Evolutionary conservation across 495 filamentous ascomycete genomes (phyloP), one percentile per base, ranked within the genome.

Genomic region (Immersiella caudata): DNA sequence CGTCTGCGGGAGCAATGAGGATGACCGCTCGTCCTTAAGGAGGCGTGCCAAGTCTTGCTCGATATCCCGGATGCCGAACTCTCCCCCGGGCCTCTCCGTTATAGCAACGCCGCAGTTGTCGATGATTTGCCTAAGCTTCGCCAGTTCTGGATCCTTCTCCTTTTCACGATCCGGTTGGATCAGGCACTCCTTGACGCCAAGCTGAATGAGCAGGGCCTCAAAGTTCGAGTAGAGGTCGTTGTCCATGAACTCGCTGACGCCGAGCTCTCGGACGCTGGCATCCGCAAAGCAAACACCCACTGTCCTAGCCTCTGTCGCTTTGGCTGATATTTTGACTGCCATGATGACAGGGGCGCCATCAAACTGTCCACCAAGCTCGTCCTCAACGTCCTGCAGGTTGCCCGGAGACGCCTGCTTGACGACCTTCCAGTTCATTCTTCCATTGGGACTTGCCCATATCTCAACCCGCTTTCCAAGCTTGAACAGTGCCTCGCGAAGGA

Each of bases 191-290:
- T 92, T 96, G 49, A 97, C 93, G 12, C 95, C 96, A 1, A 98
- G 84, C 75, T 98, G 96, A 71, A 99, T 99, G 33, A 99, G 85
- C 26, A 98, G 82, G 25, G 93, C 93, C 80, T 99, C 95, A 65
- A 99, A 94, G 76, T 99, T 98, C 51, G 95, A 98, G 77, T 97
- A 99, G 14, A 97, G 82, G 75, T 99, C 96, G 71, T 98, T 99
- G 82, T 99, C 95, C 26, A 96, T 84, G 72, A 99, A 99, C 75
- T 99, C 95, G 83, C 91, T 96, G 46, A 99, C 93, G 26, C 95
- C 95, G 0, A 99, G 86, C 79, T 99, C 95, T 60, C 96, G 85
- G 68, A 97, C 94, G 72, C 92, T 97, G 11, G 95, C 95, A 86
- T 99, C 95, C 8, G 96, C 95, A 80, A 99, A 99, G 79, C 95